Base-by-base conservation (phyloP, 805 yeast genomes). In the Pichia kluyveri region DNA sequence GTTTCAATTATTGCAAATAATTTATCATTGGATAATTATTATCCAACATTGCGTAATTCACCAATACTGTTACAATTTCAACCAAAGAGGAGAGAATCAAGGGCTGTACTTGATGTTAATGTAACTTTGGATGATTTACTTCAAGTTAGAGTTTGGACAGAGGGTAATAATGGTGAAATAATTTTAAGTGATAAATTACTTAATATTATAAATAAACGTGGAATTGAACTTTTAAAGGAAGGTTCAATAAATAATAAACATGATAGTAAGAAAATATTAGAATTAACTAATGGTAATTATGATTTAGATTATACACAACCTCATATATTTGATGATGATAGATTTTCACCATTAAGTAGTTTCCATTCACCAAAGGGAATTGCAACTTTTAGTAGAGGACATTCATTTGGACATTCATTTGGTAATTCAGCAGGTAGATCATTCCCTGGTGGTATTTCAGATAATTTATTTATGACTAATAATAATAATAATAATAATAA, bases 11-110 rank as follows among this genome's bases (percentile, higher is more conserved):
- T 63, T 19, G 48, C 60, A 40, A 61, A 60, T 42, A 54, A 56
- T 41, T 58, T 59, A 42, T 60, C 66, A 1, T 42, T 79, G 44
- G 89, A 82, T 50, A 83, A 84, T 0, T 83, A 85, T 60, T 85
- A 85, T 56, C 95, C 93, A 6, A 85, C 91, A 4, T 69, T 75
- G 41, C 75, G 72, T 47, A 79, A 80, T 49, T 76, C 76, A 5
- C 78, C 87, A 27, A 69, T 79, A 48, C 60, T 83, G 38, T 71
- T 81, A 50, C 78, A 77, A 18, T 84, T 70, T 57, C 61, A 58
- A 7, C 80, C 90, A 0, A 56, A 56, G 17, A 58, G 67, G 14
- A 54, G 52, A 0, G 52, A 60, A 17, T 66, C 79, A 0, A 64
- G 72, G 34, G 65, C 75, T 0, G 54, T 79, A 2, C 51, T 79